Evolutionary conservation across 805 yeast genomes (phyloP).

Genomic region (Kuraishia molischiana): DNA sequence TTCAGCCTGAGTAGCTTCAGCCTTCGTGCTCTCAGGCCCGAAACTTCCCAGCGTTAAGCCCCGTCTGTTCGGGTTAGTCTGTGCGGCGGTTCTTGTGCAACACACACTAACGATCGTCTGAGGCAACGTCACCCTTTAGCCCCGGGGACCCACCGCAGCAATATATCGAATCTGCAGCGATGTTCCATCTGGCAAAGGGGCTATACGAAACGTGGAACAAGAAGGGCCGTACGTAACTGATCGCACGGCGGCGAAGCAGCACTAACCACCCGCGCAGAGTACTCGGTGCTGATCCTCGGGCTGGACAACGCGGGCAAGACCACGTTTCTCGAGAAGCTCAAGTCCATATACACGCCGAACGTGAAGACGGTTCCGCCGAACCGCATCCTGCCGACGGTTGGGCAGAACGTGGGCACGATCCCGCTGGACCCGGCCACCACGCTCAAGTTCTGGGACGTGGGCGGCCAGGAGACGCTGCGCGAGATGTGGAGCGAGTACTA

Average conservation of each 20-base stretch:
- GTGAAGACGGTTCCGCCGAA: conserved; percentile 39
- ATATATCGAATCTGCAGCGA: conserved; percentile 16
- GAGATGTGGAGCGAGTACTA: conserved; percentile 85
- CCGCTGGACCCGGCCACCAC: conserved; percentile 27
- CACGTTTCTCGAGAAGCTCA: conserved; percentile 60
- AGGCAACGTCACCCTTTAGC: no score
- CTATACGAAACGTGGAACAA: conserved; percentile 48
- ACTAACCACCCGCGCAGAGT: conserved; percentile 28
- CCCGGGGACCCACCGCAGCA: no score
- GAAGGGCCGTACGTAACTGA: conserved; percentile 32
- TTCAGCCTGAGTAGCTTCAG: no score
- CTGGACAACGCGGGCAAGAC: conserved; percentile 96
- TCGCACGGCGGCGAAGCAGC: not conserved
- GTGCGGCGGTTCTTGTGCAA: no score
- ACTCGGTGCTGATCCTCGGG: conserved; percentile 75
- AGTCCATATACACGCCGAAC: conserved; percentile 38
- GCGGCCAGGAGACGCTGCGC: conserved; percentile 86
- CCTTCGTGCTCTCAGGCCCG: no score
- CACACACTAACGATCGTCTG: no score
- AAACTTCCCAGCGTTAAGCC: no score
- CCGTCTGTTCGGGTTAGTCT: no score
- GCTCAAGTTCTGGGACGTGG: conserved; percentile 91
- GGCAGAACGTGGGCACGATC: conserved; percentile 69
- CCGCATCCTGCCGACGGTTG: conserved; percentile 85
- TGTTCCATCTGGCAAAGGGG: conserved; percentile 64